Base-by-base conservation (phyloP, 2,329 filamentous ascomycete species). In the Fusarium algeriense region DNA sequence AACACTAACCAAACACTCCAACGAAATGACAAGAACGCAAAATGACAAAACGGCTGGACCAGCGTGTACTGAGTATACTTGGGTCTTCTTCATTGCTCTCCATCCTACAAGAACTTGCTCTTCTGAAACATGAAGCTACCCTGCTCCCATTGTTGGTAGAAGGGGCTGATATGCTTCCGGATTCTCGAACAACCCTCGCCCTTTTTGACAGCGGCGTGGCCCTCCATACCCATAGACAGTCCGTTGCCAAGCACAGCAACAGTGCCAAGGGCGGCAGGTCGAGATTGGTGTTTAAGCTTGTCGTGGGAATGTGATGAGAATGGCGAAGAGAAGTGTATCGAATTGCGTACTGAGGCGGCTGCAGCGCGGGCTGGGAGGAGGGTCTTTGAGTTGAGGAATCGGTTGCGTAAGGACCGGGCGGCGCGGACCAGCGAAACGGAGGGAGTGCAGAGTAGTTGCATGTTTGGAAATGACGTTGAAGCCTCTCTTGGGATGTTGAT, bases 201-300 rank as follows among this genome's bases (percentile, higher is more conserved):
- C 5, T 59, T 54, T 61, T 64, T 73, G 40, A 67, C 70, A 8
- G 60, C 69, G 20, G 60, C 60, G 23, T 71, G 65, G 34, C 60
- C 37, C 45, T 37, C 60, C 43, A 72, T 50, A 5, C 58, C 68
- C 32, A 53, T 44, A 23, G 60, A 52, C 7, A 69, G 26, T 17
- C 69, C 69, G 38, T 70, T 67, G 34, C 74, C 74, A 19, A 73
- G 60, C 40, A 76, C 65, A 26, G 74, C 74, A 28, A 73, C 60
- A n/a, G 74, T 76, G 49, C 74, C 74, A 14, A 76, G 72, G 14
- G 74, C 72, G 9, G 74, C 74, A 32, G 74, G 74, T 23, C 43
- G 49, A 26, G 49, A 55, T 50, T 72, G 61, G 64, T 76, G 62
- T 44, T 74, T 73, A 43, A 75, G 48, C 58, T 74, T 73, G 40